phyloP scores from a whole-genome alignment of 306 rosid genomes.

The Alnus glutinosa region DNA sequence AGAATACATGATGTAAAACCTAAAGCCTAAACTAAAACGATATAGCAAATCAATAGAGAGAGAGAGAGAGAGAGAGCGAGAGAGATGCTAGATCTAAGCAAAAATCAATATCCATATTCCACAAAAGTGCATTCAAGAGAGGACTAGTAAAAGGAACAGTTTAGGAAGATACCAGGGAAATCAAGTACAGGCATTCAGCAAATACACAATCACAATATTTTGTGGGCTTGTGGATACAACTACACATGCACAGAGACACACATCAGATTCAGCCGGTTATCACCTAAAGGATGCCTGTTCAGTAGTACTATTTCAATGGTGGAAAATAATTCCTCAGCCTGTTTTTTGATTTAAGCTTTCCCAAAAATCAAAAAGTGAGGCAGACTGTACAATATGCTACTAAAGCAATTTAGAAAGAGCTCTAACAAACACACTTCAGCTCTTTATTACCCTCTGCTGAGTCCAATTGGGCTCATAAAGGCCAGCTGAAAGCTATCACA shows the following conservation, averaged over 20 bases:
- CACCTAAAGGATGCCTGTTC: neutral
- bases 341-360: neutral
- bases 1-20: neutral
- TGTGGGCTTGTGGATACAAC: neutral
- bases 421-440: neutral
- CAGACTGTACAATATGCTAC: neutral
- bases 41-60: neutral
- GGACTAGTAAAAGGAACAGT: neutral
- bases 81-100: neutral
- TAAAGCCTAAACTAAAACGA: neutral
- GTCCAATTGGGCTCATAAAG: neutral
- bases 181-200: neutral
- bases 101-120: neutral
- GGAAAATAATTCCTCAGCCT: neutral
- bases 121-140: neutral
- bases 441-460: neutral
- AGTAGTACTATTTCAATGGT: neutral
- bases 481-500: conserved; percentile 1
- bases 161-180: neutral
- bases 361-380: neutral
- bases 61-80: neutral
- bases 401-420: neutral
- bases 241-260: neutral
- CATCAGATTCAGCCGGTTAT: neutral
- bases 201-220: neutral